These are phyloP conservation scores for Coniochaeta ligniaria DNA, from an alignment of 2,329 filamentous ascomycete species.

Conservation along the genomic window DNA sequence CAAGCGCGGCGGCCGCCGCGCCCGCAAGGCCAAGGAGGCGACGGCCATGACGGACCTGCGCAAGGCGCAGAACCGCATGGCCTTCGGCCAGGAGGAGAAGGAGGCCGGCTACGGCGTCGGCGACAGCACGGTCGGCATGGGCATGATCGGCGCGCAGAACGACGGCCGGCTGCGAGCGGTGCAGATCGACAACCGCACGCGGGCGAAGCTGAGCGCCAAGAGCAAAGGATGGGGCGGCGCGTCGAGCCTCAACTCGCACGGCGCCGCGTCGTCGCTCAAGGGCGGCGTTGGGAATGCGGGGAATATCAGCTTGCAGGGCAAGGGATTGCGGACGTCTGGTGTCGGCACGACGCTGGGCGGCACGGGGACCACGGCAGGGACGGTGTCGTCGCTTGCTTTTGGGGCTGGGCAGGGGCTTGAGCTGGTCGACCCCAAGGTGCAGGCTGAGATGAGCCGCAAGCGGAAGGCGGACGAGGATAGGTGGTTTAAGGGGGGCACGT, in stretches of 20 bases:
- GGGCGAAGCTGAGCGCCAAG: constrained; percentile 89
- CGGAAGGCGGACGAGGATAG: constrained; percentile 89
- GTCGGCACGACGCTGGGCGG: constrained; percentile 59
- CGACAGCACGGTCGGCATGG: constrained; percentile 78
- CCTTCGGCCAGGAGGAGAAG: constrained; percentile 89
- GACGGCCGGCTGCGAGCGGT: constrained; percentile 82
- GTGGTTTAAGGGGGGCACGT: constrained; percentile 97
- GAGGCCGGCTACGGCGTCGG: constrained; percentile 87
- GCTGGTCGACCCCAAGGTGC: constrained; percentile 86
- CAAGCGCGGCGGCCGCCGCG: constrained; percentile 85
- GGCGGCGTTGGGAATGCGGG: constrained; percentile 59
- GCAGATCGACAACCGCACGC: constrained; percentile 88
- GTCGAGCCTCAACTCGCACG: constrained; percentile 50
- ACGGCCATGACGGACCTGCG: constrained; percentile 94
- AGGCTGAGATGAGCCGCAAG: constrained; percentile 82
- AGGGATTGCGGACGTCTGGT: constrained; percentile 73
- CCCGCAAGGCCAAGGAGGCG: constrained; percentile 91
- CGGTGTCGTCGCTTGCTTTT: constrained; percentile 82
- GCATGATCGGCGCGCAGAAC: constrained; percentile 88
- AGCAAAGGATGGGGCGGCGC: constrained; percentile 86
- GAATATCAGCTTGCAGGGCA: constrained; percentile 65
- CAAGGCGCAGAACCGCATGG: constrained; percentile 94
- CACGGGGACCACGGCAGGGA: constrained; percentile 57
- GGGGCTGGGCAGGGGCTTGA: constrained; percentile 93
- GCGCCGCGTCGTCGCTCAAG: constrained; percentile 73